Evolutionary conservation across 1,284 basidiomycete species (phyloP), one percentile per base, ranked within the genome.

Genomic region (Neotropicomus parvogracilis): DNA sequence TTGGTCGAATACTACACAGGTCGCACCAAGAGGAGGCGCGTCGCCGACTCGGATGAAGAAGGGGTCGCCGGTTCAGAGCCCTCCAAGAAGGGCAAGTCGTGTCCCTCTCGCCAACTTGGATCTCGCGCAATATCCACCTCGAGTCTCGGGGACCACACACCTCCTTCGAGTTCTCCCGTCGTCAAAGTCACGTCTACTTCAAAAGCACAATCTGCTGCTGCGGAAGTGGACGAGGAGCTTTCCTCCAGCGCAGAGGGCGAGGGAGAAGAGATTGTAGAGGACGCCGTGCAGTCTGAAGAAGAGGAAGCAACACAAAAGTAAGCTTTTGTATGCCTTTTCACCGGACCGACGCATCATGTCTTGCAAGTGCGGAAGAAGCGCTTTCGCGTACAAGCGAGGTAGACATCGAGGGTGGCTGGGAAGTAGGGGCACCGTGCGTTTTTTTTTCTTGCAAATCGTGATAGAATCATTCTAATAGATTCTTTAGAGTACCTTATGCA

Each of bases 331-430:
- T 37, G 17, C 40, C 21, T 27, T 36, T 19, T 36, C 29, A 10
- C 11, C 16, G 43, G 19, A 29, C 40, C 52, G 9, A 53, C 20
- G 6, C 26, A 40, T 45, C 44, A 34, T 42, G 37, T 2, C 40
- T 49, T 16, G 43, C 20, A 49, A 93, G 91, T 57, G 91, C 88
- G 13, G 81, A 89, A 57, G 79, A 76, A 40, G 84, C 79, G 8
- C 64, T 90, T 28, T 77, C 75, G 20, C 77, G 78, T 54, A 82
- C 76, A 45, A 65, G 75, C 16, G 83, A 87, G n/a, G 85, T 91
- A 2, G 89, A 92, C 58, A 75, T 91, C 13, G 76, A 83, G 52
- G 86, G 87, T 42, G 88, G 86, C 3, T 98, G 95, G 95, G 88
- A 92, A 71, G 73, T 74, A 28, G 93, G 91, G 21, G 77, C 88